Conservation (phyloP, 345 rosid genomes). For the Alliaria petiolata region DNA sequence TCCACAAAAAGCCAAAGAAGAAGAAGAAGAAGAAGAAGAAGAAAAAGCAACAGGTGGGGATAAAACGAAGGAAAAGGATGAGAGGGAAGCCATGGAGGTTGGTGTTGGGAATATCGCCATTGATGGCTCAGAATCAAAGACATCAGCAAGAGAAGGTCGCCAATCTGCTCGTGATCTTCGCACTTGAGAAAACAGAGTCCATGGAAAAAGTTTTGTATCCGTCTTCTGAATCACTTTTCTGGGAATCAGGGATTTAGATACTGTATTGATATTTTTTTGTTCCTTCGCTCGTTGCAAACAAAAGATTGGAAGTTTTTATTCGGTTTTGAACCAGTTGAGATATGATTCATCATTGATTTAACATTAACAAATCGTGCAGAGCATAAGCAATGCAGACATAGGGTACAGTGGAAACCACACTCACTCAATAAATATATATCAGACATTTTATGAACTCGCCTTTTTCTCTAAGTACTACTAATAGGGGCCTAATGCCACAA, state of each 20-base stretch:
- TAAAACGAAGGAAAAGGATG: constrained; percentile 42
- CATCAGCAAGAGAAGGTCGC: constrained; percentile 28
- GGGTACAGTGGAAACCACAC: background rate
- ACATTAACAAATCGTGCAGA: background rate
- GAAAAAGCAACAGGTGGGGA: constrained; percentile 10
- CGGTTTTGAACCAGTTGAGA: background rate
- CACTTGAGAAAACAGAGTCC: background rate
- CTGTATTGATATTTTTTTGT: constrained; percentile 13
- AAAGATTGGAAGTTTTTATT: background rate
- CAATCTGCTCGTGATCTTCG: constrained; percentile 31
- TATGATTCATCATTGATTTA: background rate
- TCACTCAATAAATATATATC: background rate
- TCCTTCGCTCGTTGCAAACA: background rate
- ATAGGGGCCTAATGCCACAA: constrained; percentile 13
- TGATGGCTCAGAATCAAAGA: constrained; percentile 38
- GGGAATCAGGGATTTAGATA: background rate
- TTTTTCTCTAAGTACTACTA: constrained; percentile 2
- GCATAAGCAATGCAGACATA: background rate
- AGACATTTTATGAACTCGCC: constrained; percentile 1
- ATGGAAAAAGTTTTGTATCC: constrained; percentile 17
- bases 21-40: constrained; percentile 3
- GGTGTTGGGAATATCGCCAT: constrained; percentile 60
- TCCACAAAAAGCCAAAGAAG: constrained; percentile 18
- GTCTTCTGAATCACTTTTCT: background rate
- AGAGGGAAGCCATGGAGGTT: constrained; percentile 67